Evolutionary conservation across 2,329 filamentous ascomycete genomes (phyloP).

Genomic region (Cephalotrichum gorgonifer): DNA sequence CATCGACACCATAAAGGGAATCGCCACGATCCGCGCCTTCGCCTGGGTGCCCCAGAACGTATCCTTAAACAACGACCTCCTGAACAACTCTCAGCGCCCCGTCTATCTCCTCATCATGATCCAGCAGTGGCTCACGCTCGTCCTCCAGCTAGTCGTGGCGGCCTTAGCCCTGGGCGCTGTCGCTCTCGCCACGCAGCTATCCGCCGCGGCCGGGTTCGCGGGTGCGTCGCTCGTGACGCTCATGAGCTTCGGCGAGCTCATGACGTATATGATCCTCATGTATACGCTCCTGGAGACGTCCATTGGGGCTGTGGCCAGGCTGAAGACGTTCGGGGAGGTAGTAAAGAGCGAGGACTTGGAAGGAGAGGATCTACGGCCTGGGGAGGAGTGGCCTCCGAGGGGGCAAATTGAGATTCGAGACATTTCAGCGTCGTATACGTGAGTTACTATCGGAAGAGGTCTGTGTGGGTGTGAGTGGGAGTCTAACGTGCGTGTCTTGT

Average conservation of each 20-base stretch:
- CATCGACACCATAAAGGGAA: constrained; percentile 42
- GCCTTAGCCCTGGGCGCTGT: constrained; percentile 36
- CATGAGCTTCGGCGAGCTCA: constrained; percentile 21
- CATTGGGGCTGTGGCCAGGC: constrained; percentile 16
- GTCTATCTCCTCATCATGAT: constrained; percentile 47
- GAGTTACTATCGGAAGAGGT: not conserved
- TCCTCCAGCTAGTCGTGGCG: constrained; percentile 37
- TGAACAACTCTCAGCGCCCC: constrained; percentile 45
- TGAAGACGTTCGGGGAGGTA: constrained; percentile 16
- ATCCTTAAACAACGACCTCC: constrained; percentile 30
- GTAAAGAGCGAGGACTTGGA: constrained; percentile 12
- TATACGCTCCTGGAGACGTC: constrained; percentile 22
- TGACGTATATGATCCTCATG: constrained; percentile 18
- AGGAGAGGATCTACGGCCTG: constrained; percentile 9
- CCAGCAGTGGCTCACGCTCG: constrained; percentile 46
- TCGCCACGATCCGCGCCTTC: constrained; percentile 46
- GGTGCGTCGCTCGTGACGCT: constrained; percentile 27
- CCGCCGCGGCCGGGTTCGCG: constrained; percentile 23
- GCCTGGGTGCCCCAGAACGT: constrained; percentile 37
- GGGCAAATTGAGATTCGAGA: constrained; percentile 18
- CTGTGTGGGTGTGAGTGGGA: not conserved
- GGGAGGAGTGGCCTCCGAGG: constrained; percentile 18
- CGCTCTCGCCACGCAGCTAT: constrained; percentile 31
- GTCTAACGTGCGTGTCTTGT: not conserved
- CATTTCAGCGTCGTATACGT: constrained; percentile 22